phyloP scores from a whole-genome alignment of 1,284 basidiomycete species.

The Ganoderma resinaceum region DNA sequence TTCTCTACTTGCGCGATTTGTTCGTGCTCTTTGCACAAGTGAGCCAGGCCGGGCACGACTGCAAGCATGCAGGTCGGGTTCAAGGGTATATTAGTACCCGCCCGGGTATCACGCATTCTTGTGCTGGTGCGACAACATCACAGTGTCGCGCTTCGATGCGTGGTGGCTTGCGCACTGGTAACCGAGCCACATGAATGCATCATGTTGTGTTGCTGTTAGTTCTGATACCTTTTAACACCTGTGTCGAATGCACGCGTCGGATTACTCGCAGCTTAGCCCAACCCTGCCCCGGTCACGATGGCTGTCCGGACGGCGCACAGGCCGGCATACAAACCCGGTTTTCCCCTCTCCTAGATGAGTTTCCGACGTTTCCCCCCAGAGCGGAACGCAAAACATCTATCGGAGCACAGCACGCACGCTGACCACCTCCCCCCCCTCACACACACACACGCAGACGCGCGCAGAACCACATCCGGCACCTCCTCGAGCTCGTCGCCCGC shows the following conservation, averaged over 20 bases:
- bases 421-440: constrained; percentile 30
- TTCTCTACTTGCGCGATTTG: not conserved
- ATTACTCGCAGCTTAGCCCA: not conserved
- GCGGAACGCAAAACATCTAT: not conserved
- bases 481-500: constrained; percentile 74
- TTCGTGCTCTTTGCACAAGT: not conserved
- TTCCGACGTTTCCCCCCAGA: not conserved
- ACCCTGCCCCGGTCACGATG: not conserved
- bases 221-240: not conserved
- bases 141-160: not conserved
- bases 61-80: not conserved
- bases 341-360: not conserved
- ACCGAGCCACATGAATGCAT: not conserved
- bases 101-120: not conserved
- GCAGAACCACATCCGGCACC: constrained; percentile 66
- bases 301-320: not conserved
- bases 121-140: not conserved
- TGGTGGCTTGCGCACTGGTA: not conserved
- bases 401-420: not conserved
- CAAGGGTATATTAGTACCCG: not conserved
- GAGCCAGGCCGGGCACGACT: not conserved
- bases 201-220: not conserved
- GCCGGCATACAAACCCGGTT: not conserved
- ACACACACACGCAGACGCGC: constrained; percentile 72
- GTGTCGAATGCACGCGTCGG: not conserved